Conservation (phyloP, 768 basidiomycete genomes). For the Podaxis pistillaris region DNA sequence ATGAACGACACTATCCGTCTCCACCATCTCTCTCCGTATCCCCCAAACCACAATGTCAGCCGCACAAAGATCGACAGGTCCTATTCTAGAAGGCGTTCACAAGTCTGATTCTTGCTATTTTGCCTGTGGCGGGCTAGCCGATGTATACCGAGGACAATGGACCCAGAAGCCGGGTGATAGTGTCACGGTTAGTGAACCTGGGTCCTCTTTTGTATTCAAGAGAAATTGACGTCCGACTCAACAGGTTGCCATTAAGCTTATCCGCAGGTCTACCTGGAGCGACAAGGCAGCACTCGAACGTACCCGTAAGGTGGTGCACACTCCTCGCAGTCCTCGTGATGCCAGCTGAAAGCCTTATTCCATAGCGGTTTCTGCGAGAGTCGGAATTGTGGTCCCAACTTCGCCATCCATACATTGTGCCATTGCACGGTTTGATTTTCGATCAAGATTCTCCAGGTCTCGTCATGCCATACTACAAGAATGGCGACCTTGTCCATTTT, state of each 20-base stretch:
- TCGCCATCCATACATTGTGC: conserved; percentile 12
- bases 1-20: no score
- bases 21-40: no score
- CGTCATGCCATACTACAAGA: conserved; percentile 18
- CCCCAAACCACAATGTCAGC: no score
- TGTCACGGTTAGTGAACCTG: not conserved
- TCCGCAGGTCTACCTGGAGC: conserved; percentile 7
- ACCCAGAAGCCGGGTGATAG: not conserved
- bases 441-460: conserved; percentile 17
- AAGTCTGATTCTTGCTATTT: conserved; percentile 13
- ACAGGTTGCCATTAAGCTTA: conserved; percentile 17
- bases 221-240: not conserved
- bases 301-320: not conserved
- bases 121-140: conserved; percentile 17
- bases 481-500: conserved; percentile 14
- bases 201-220: not conserved
- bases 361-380: conserved; percentile 17
- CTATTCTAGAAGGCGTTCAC: not conserved
- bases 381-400: conserved; percentile 14
- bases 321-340: not conserved
- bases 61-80: not conserved
- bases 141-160: conserved; percentile 18
- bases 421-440: conserved; percentile 19
- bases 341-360: not conserved
- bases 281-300: not conserved